Base-by-base conservation (phyloP, 306 rosid species). In the Inga leiocalycina region DNA sequence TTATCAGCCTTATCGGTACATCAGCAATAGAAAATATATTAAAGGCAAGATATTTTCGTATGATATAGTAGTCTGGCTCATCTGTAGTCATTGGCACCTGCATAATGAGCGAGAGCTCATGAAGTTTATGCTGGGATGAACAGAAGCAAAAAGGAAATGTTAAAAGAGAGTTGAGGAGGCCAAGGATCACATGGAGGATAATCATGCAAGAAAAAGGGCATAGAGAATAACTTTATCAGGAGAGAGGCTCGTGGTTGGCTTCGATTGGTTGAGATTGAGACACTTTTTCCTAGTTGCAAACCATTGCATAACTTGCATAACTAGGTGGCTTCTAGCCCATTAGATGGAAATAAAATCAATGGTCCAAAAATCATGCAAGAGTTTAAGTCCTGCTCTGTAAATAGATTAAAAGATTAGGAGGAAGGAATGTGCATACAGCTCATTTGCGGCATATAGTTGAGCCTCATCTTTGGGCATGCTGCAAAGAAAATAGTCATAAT, bases 381-480 rank as follows among this genome's bases (percentile, higher is more conserved):
- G 34, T 30, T 65, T 65, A 30, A 13, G n/a, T 24, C 37, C 16
- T 30, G 35, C 70, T 13, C 70, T 30, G 41, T 71, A n/a, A 24
- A 44, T 13, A 44, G 10, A 71, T 22, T 71, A 43, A 45, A 22
- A 22, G 57, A 22, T 71, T 32, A 45, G 13, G 2, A n/a, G 37
- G 71, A 66, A 15, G 11, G 2, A 41, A 46, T 65, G 52, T 68
- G 78, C 98, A 67, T 97, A 97, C 99, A 94, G 97, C 84, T 97
- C 99, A 82, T 90, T 85, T 35, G 97, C 91, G 32, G 98, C 98
- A 80, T 86, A 90, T 83, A 92, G 56, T 82, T 97, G 99, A n/a
- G 97, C 97, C 86, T 92, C 98, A 66, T 97, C 99, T 83, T 90
- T 94, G 37, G 99, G 99, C 97, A 97, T 92, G 83, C 99, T 97